Evolutionary conservation across 495 filamentous ascomycete genomes (phyloP).

Genomic region (Neurospora pannonica): DNA sequence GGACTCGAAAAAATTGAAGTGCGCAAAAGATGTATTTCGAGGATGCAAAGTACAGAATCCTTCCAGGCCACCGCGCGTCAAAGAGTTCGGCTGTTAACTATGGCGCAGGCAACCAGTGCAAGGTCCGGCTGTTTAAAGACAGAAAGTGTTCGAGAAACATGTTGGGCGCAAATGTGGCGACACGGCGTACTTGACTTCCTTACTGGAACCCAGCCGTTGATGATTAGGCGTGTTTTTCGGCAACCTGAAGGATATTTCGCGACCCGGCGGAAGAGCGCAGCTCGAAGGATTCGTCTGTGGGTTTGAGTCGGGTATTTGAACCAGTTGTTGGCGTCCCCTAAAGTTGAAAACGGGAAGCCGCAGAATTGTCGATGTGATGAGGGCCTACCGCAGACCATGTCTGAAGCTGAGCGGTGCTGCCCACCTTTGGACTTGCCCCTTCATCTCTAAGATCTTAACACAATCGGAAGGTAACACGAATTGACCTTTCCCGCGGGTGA

Average conservation of each 20-base stretch:
- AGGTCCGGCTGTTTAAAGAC: not conserved
- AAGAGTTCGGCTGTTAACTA: not conserved
- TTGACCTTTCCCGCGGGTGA: not conserved
- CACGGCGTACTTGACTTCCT: not conserved
- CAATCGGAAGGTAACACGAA: not conserved
- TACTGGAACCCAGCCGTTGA: not conserved
- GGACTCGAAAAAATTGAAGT: not conserved
- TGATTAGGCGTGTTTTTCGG: not conserved
- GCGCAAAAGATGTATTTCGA: not conserved
- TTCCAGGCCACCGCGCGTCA: not conserved
- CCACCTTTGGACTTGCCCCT: not conserved
- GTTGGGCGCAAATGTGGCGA: not conserved
- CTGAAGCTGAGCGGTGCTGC: not conserved
- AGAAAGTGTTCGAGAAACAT: not conserved
- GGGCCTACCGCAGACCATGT: not conserved
- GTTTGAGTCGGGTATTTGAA: not conserved
- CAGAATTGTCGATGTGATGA: not conserved
- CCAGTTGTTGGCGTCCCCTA: not conserved
- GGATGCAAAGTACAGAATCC: rapidly evolving
- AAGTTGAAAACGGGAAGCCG: not conserved
- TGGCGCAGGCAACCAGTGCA: not conserved
- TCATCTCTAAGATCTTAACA: not conserved
- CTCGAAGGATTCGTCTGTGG: not conserved
- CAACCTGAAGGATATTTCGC: not conserved
- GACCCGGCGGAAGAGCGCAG: not conserved